These are phyloP conservation scores for Suillus tomentosus DNA, from an alignment of 768 basidiomycete species.

Conservation along the genomic window DNA sequence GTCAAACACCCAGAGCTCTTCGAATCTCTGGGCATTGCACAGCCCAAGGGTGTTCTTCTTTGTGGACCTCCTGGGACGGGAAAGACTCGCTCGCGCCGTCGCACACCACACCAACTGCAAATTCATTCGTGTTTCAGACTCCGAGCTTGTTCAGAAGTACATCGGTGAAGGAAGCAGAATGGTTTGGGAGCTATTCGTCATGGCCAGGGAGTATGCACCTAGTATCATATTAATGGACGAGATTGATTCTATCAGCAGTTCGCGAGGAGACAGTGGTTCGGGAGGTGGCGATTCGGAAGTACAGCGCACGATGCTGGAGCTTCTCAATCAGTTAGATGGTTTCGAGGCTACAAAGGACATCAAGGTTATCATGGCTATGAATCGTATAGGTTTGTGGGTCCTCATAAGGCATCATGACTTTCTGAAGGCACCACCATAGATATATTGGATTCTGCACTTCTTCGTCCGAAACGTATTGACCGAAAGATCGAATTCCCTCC, in stretches of 20 bases:
- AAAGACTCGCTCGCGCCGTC: slow-evolving; percentile 93
- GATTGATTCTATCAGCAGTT: slow-evolving; percentile 96
- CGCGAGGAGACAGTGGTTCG: slow-evolving; percentile 76
- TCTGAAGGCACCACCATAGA: slow-evolving; percentile 46
- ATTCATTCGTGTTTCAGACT: slow-evolving; percentile 94
- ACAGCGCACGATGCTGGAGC: slow-evolving; percentile 87
- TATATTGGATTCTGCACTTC: slow-evolving; percentile 90
- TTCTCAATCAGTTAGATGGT: slow-evolving; percentile 87
- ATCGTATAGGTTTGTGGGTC: slow-evolving; percentile 74
- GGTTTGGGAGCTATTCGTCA: slow-evolving; percentile 97
- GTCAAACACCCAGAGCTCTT: slow-evolving; percentile 98
- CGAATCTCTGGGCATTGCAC: slow-evolving; percentile 93
- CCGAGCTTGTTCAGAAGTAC: slow-evolving; percentile 96
- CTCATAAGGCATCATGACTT: background rate
- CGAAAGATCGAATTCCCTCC: slow-evolving; percentile 99
- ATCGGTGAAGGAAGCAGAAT: slow-evolving; percentile 96
- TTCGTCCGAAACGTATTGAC: slow-evolving; percentile 95
- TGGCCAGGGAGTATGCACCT: slow-evolving; percentile 97
- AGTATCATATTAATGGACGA: slow-evolving; percentile 99
- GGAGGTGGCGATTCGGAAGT: slow-evolving; percentile 89
- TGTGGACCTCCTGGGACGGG: slow-evolving; percentile 97
- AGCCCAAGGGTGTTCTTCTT: slow-evolving; percentile 93
- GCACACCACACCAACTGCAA: slow-evolving; percentile 98
- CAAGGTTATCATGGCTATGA: slow-evolving; percentile 95
- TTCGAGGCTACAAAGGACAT: slow-evolving; percentile 85